Base-by-base conservation (phyloP, 176 grass and related monocot genomes). In the Pontederia crassipes region DNA sequence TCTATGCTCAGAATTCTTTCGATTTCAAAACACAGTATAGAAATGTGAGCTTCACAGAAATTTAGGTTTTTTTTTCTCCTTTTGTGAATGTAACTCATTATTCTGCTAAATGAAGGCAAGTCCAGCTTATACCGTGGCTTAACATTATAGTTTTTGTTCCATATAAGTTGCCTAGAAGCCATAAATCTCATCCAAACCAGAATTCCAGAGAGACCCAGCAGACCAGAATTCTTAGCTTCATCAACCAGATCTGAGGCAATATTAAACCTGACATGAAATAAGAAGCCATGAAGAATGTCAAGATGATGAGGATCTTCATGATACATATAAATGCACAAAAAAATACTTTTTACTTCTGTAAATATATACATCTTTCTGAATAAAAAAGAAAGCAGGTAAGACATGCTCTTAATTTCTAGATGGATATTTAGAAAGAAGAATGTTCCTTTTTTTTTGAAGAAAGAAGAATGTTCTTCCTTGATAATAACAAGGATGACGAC, bases 101-200 rank as follows among this genome's bases (percentile, higher is more conserved):
- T 61, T 8, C 40, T 8, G n/a, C 13, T 61, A 61, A 35, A 35
- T 14, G 13, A 45, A 28, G 20, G 18, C 10, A n/a, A 49, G 50
- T 12, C 7, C 48, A 65, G 47, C 49, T 15, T 16, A 48, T 88
- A 92, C 93, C 93, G 87, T 74, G 93, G 93, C 77, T 98, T 98
- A 71, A 98, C 93, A 74, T 98, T 98, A 69, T 92, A 98, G 71
- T 98, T 98, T 57, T 98, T 98, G 72, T 92, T 98, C 93, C 93
- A 98, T 71, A 74, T 70, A 55, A 98, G 82, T 67, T 98, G 93
- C 46, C 93, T 85, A 18, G 79, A 88, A 60, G 77, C 79, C 93
- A 98, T 98, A 71, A 92, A 98, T 57, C 87, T 88, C 78, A 92
- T 76, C 93, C 93, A 98, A 82, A 92, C 88, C 56, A 98, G 78